A percentile compares a stretch with the other conserved stretches of the same genome.
Conservation (phyloP, 169 alveolate species). For the Condylostoma magnum region DNA sequence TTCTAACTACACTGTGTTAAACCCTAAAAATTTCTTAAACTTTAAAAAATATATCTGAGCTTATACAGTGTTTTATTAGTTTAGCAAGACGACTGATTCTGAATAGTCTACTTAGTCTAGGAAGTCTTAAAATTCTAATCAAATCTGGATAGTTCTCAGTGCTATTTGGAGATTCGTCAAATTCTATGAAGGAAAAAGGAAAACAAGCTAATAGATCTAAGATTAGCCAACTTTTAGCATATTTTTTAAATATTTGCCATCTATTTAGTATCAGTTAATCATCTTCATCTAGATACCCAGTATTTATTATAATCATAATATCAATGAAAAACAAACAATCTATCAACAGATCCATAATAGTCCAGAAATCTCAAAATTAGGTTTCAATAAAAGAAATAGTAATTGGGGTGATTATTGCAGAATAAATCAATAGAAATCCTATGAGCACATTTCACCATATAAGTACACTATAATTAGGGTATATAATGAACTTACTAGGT, state of each 20-base stretch:
- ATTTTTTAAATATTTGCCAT: background rate
- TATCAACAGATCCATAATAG: background rate
- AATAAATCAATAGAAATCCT: background rate
- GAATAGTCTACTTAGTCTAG: background rate
- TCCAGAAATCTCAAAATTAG: background rate
- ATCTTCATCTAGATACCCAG: background rate
- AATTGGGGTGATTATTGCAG: conserved; percentile 5
- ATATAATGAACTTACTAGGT: too few species aligned
- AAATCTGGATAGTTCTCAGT: background rate
- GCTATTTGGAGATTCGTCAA: background rate
- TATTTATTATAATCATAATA: background rate
- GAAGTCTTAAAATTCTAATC: background rate
- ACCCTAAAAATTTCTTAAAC: background rate
- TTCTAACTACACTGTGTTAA: background rate
- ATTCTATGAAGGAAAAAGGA: background rate
- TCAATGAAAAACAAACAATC: conserved; percentile 3
- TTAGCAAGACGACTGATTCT: background rate
- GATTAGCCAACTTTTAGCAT: background rate
- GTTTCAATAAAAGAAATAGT: background rate
- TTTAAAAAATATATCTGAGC: background rate
- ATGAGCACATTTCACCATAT: background rate
- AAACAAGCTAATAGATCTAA: background rate
- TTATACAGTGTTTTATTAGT: background rate
- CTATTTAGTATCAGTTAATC: background rate
- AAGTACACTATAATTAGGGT: too few species aligned